Evolutionary conservation across 164 flowering plant genomes (phyloP).

Genomic region (Piper betle): DNA sequence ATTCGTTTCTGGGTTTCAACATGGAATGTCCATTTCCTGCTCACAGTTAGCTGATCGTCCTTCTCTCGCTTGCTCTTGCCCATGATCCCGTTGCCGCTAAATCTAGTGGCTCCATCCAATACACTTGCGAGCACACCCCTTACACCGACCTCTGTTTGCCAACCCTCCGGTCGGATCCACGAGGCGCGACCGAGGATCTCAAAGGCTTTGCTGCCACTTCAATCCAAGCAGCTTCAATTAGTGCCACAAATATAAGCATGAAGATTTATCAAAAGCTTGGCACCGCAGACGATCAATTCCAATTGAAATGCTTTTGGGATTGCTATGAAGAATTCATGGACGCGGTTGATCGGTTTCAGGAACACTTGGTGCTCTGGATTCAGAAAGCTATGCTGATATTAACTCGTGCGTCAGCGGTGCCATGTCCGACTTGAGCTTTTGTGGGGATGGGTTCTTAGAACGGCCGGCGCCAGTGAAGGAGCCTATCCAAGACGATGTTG

Average conservation of each 20-base stretch:
- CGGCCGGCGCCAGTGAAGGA: neutral
- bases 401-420: slow-evolving; percentile 13
- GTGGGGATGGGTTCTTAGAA: slow-evolving; percentile 12
- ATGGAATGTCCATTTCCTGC: neutral
- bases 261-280: neutral
- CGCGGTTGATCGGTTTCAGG: slow-evolving; percentile 14
- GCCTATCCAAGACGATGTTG: neutral
- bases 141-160: slow-evolving; percentile 2
- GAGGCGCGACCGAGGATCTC: neutral
- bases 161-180: neutral
- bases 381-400: slow-evolving; percentile 7
- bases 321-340: slow-evolving; percentile 15
- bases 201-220: neutral
- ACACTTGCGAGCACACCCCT: neutral
- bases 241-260: neutral
- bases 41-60: neutral
- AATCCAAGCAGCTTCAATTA: neutral
- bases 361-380: slow-evolving; percentile 11
- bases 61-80: neutral
- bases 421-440: slow-evolving; percentile 11
- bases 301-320: slow-evolving; percentile 9
- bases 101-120: neutral
- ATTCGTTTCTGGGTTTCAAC: neutral
- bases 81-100: neutral
- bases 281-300: neutral